A percentile compares a stretch with the other conserved stretches of the same genome.
Conservation (phyloP, 441 rosid species). For the Heliophila coronopifolia region DNA sequence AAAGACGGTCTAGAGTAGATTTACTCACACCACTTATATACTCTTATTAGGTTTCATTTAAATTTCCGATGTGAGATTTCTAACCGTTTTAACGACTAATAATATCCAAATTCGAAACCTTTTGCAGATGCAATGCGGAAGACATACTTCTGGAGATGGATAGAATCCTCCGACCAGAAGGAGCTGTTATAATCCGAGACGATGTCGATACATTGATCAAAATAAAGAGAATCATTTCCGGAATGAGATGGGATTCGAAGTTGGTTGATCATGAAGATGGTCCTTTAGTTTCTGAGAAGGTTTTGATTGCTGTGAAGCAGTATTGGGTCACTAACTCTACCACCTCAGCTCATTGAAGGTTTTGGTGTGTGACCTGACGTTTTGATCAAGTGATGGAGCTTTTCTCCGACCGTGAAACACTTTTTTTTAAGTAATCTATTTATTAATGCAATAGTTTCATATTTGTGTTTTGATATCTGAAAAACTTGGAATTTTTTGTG, state of each 20-base stretch:
- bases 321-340: constrained; percentile 74
- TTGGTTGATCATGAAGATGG: constrained; percentile 79
- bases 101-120: background rate
- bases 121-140: constrained; percentile 47
- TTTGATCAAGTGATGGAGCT: constrained; percentile 27
- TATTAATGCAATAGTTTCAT: constrained; percentile 18
- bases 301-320: constrained; percentile 62
- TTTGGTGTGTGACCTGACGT: constrained; percentile 17
- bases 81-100: too few relatives aligned
- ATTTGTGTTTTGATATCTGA: constrained; percentile 12
- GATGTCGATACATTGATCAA: constrained; percentile 56
- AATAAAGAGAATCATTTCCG: constrained; percentile 50
- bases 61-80: background rate
- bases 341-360: constrained; percentile 44
- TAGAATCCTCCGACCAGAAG: constrained; percentile 69
- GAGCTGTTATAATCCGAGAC: constrained; percentile 59
- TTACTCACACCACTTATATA: too few relatives aligned
- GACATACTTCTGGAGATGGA: constrained; percentile 78
- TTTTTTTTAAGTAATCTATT: constrained; percentile 15
- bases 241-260: constrained; percentile 71
- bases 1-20: too few relatives aligned
- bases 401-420: constrained; percentile 24
- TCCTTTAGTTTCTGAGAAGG: constrained; percentile 58
- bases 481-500: constrained; percentile 22
- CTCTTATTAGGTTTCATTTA: too few relatives aligned